Evolutionary conservation across 345 rosid species (phyloP), one percentile per base, ranked within the genome.

Genomic region (Salix koriyanagi): DNA sequence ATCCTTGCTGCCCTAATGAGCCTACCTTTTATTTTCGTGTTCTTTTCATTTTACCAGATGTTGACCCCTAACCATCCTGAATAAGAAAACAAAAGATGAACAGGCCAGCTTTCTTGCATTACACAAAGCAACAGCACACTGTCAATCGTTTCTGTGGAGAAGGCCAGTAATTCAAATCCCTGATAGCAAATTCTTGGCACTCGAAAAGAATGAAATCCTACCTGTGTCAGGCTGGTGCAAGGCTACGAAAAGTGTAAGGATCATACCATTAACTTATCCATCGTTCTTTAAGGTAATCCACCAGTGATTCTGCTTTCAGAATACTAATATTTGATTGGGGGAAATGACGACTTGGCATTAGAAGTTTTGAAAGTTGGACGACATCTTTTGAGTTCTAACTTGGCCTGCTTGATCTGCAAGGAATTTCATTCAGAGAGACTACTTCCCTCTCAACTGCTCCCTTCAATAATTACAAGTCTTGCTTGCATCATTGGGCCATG

Each of bases 141-240:
- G 23, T 2, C 23, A 54, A 54, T 7, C 10, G 60, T 21, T 12
- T 37, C 21, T 37, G 12, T n/a, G 11, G 44, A 69, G n/a, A 41
- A 10, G 41, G 71, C 28, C 21, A 23, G 6, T n/a, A 69, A 34
- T 15, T 23, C 26, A 32, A 2, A 30, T 21, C 36, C 41, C 2
- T 52, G 74, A 48, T 32, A 2, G 9, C 28, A 50, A 71, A 58
- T 71, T 32, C 32, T 30, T 9, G n/a, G 44, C 12, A 32, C 74
- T 71, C 52, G 74, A 71, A 72, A 72, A 23, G 75, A 58, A 72
- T 28, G 56, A 73, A 62, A 73, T 60, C 76, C n/a, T 23, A 25
- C 37, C 2, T 2, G 7, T 41, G 62, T n/a, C 62, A 58, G 28
- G 62, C 26, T 58, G 62, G 28, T 58, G 62, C 26, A 4, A n/a